These are phyloP conservation scores for Fusarium duplospermum DNA, from an alignment of 2,329 filamentous ascomycete species.

Conservation along the genomic window DNA sequence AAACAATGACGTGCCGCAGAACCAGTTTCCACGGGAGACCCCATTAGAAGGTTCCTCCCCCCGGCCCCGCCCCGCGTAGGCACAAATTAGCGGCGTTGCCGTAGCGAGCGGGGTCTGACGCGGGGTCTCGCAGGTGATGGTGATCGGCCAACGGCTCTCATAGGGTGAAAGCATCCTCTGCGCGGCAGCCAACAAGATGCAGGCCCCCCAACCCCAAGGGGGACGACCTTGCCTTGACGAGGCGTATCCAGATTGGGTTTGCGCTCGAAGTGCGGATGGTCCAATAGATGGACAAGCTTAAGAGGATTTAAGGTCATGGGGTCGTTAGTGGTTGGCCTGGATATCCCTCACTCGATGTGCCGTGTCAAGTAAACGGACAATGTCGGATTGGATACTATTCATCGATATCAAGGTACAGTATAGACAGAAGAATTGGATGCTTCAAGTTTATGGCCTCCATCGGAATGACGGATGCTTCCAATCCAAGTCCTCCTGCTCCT, in stretches of 20 bases:
- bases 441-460: not conserved
- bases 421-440: not conserved
- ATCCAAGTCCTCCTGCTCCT: constrained; percentile 2
- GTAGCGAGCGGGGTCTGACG: constrained; percentile 35
- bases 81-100: constrained; percentile 24
- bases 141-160: constrained; percentile 4
- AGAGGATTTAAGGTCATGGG: constrained; percentile 22
- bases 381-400: not conserved
- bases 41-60: not conserved
- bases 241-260: constrained; percentile 21
- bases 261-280: not conserved
- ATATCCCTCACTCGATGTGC: not conserved
- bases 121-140: constrained; percentile 29
- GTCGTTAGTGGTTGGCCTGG: constrained; percentile 8
- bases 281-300: constrained; percentile 17
- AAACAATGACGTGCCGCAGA: constrained; percentile 38
- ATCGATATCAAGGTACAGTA: not conserved
- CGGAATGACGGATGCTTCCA: constrained; percentile 2
- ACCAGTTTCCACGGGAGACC: not conserved
- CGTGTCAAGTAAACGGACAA: not conserved
- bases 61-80: not conserved
- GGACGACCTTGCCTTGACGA: constrained; percentile 5
- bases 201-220: no score
- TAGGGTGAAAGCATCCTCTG: not conserved
- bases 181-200: constrained; percentile 11